Conservation (phyloP, 176 grass and related monocot genomes). For the Thalia dealbata region DNA sequence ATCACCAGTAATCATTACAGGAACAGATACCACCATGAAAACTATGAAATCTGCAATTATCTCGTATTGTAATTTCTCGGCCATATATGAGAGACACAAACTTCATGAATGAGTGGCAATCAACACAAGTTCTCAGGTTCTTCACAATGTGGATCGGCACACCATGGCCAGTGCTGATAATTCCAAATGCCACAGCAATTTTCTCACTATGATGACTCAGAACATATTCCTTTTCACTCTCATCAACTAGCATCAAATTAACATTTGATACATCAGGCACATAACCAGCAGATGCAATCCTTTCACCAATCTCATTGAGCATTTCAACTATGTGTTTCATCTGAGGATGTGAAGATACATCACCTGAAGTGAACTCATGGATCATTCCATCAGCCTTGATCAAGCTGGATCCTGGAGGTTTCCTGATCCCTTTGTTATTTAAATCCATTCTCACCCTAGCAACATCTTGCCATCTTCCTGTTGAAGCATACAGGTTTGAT, state of each 20-base stretch:
- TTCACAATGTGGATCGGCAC: neutral
- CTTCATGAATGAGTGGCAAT: constrained; percentile 23
- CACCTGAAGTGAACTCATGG: constrained; percentile 14
- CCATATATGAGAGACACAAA: constrained; percentile 1
- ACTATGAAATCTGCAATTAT: constrained; percentile 12
- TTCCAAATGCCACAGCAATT: constrained; percentile 14
- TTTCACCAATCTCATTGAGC: constrained; percentile 7
- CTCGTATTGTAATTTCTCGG: constrained; percentile 13
- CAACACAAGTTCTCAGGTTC: constrained; percentile 15
- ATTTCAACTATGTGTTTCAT: constrained; percentile 10
- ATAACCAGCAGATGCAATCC: constrained; percentile 1
- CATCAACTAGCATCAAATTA: neutral
- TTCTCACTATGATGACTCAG: constrained; percentile 17
- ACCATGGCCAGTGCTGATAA: constrained; percentile 5
- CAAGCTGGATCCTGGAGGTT: neutral
- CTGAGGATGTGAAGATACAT: constrained; percentile 7
- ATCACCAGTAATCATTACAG: constrained; percentile 20
- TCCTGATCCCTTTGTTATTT: neutral
- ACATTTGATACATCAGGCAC: constrained; percentile 2
- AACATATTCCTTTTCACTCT: constrained; percentile 3
- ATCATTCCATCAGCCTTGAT: constrained; percentile 5
- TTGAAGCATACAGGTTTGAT: constrained; percentile 6
- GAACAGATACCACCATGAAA: constrained; percentile 8
- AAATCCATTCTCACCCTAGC: neutral
- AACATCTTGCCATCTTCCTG: constrained; percentile 17